Evolutionary conservation across 129 eudicot species (phyloP).

Genomic region (Glebionis coronaria): DNA sequence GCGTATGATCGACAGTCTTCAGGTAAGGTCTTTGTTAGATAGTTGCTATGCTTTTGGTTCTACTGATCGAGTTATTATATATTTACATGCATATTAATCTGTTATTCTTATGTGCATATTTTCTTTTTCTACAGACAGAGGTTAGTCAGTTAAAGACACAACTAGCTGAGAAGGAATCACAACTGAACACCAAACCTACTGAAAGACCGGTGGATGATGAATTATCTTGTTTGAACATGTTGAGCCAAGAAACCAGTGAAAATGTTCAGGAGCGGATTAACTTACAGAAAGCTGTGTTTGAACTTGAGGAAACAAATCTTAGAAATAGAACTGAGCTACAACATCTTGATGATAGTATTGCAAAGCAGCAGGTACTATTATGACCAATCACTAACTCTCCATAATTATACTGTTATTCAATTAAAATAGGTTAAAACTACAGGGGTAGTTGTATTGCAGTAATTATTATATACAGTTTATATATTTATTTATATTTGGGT

Average conservation of each 20-base stretch:
- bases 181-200: slow-evolving; percentile 64
- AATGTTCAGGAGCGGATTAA: slow-evolving; percentile 92
- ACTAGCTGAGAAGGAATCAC: slow-evolving; percentile 81
- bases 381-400: too few species aligned
- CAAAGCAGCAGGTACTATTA: slow-evolving; percentile 65
- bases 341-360: slow-evolving; percentile 83
- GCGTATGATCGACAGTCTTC: slow-evolving; percentile 87
- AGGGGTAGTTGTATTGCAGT: not conserved
- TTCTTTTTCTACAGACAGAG: slow-evolving; percentile 48
- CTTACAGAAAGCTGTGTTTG: slow-evolving; percentile 87
- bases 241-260: slow-evolving; percentile 94
- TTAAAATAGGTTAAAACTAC: too few species aligned
- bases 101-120: not conserved
- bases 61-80: not conserved
- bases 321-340: slow-evolving; percentile 76
- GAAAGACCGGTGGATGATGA: slow-evolving; percentile 77
- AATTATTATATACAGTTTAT: not conserved
- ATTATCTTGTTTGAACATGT: slow-evolving; percentile 63
- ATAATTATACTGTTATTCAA: too few species aligned
- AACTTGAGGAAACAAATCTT: slow-evolving; percentile 87
- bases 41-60: slow-evolving; percentile 12
- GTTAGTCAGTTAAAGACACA: slow-evolving; percentile 76
- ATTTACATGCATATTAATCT: slow-evolving; percentile 1
- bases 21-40: slow-evolving; percentile 43
- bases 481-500: not conserved